These are phyloP conservation scores for Typha latifolia DNA, from an alignment of 176 grass and related monocot genomes.

Conservation along the genomic window DNA sequence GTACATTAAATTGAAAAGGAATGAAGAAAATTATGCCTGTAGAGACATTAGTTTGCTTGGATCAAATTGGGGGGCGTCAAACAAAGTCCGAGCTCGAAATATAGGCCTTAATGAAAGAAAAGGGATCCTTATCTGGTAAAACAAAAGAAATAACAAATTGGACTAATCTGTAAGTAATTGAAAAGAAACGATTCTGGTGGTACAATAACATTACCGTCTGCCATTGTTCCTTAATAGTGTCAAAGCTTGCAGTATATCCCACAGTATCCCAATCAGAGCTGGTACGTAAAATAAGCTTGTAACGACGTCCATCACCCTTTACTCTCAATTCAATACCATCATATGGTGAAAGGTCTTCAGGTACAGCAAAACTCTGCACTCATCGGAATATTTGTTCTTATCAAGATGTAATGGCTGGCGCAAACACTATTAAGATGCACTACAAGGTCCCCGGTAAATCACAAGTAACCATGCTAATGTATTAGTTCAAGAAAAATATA, in stretches of 20 bases:
- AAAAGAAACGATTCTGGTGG: conserved; percentile 12
- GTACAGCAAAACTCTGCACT: conserved; percentile 72
- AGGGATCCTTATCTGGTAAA: conserved; percentile 57
- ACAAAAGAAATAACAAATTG: conserved; percentile 17
- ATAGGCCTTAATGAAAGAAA: conserved; percentile 74
- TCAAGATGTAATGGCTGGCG: background rate
- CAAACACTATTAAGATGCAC: background rate
- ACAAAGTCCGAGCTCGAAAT: conserved; percentile 81
- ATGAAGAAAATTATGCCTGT: conserved; percentile 36
- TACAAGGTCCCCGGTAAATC: background rate
- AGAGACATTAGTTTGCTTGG: conserved; percentile 68
- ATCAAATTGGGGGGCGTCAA: conserved; percentile 74
- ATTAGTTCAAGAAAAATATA: too few species aligned
- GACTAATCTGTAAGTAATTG: conserved; percentile 4
- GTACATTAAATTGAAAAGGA: background rate
- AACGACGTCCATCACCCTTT: conserved; percentile 75
- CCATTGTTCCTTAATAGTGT: conserved; percentile 74
- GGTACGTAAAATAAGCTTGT: conserved; percentile 88
- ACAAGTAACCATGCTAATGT: too few species aligned
- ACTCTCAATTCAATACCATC: conserved; percentile 81
- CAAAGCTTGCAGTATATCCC: conserved; percentile 79
- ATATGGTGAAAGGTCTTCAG: conserved; percentile 84
- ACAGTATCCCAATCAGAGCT: conserved; percentile 83
- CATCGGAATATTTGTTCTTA: background rate
- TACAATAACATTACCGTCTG: conserved; percentile 54